phyloP scores from a whole-genome alignment of 352 stramenopile species.

The Globisporangium nodosum region DNA sequence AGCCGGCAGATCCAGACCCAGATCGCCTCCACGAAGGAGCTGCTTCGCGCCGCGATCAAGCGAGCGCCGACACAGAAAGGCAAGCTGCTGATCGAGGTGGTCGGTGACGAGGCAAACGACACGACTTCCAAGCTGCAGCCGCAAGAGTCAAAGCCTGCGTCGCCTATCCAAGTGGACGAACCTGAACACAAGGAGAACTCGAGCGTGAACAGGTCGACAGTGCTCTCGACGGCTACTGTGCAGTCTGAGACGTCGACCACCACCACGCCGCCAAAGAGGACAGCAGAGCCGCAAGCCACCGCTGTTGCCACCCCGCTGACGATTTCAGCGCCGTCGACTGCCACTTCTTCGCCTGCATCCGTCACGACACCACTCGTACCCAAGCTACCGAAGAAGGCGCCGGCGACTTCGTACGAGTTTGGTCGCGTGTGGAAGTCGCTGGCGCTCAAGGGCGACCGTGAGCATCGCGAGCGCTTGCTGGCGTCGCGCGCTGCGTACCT shows the following conservation, averaged over 20 bases:
- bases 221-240: neutral
- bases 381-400: constrained; percentile 57
- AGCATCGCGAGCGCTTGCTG: constrained; percentile 22
- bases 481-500: constrained; percentile 48
- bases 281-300: neutral
- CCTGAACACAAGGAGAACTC: constrained; percentile 9
- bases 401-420: constrained; percentile 77
- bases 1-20: constrained; percentile 70
- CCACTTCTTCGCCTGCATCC: neutral
- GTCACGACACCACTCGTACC: constrained; percentile 19
- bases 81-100: constrained; percentile 40
- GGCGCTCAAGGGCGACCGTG: constrained; percentile 29
- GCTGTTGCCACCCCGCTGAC: no score
- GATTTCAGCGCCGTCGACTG: neutral
- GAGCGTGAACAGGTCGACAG: neutral
- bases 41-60: constrained; percentile 64
- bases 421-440: constrained; percentile 72
- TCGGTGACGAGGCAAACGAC: constrained; percentile 6
- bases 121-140: neutral
- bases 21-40: constrained; percentile 49
- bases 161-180: neutral
- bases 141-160: neutral
- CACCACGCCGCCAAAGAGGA: neutral
- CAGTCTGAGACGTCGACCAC: neutral
- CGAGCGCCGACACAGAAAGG: constrained; percentile 39